Conservation (phyloP, 495 filamentous ascomycete species). For the Hamigera avellanea region DNA sequence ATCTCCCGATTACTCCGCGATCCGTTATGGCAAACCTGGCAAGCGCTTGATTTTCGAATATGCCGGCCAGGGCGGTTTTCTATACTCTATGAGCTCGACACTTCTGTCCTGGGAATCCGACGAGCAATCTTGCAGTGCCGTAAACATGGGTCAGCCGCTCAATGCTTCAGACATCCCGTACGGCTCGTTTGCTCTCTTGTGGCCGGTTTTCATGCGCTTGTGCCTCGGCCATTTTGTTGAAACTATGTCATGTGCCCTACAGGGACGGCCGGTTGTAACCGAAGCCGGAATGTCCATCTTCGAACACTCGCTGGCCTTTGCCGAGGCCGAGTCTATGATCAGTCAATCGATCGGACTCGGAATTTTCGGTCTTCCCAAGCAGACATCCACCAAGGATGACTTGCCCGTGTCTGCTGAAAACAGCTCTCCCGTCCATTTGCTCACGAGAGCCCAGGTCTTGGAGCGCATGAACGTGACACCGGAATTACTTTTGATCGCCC, state of each 20-base stretch:
- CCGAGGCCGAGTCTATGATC: slow-evolving; percentile 83
- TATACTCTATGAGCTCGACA: slow-evolving; percentile 56
- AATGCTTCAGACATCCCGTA: slow-evolving; percentile 33
- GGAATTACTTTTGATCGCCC: slow-evolving; percentile 72
- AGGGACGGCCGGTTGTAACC: slow-evolving; percentile 63
- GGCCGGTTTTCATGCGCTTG: slow-evolving; percentile 76
- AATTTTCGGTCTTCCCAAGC: slow-evolving; percentile 43
- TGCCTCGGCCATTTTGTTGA: slow-evolving; percentile 84
- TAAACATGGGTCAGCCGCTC: slow-evolving; percentile 51
- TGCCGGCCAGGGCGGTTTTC: slow-evolving; percentile 51
- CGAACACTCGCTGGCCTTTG: slow-evolving; percentile 92
- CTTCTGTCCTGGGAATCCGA: slow-evolving; percentile 60
- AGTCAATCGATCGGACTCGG: slow-evolving; percentile 62
- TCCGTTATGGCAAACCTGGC: slow-evolving; percentile 61
- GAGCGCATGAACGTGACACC: slow-evolving; percentile 69
- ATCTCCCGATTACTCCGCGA: slow-evolving; percentile 56
- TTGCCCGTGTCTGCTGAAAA: slow-evolving; percentile 6
- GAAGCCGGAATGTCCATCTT: slow-evolving; percentile 96
- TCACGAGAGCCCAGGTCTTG: slow-evolving; percentile 33
- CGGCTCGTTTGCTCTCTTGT: slow-evolving; percentile 74
- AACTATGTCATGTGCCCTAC: slow-evolving; percentile 75
- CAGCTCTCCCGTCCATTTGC: slow-evolving; percentile 21
- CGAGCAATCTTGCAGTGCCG: slow-evolving; percentile 55
- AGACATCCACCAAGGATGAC: slow-evolving; percentile 15
- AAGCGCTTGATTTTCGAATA: slow-evolving; percentile 63